These are phyloP conservation scores for Picochlorum sp. DNA, from an alignment of 139 green algal species.

Conservation along the genomic window DNA sequence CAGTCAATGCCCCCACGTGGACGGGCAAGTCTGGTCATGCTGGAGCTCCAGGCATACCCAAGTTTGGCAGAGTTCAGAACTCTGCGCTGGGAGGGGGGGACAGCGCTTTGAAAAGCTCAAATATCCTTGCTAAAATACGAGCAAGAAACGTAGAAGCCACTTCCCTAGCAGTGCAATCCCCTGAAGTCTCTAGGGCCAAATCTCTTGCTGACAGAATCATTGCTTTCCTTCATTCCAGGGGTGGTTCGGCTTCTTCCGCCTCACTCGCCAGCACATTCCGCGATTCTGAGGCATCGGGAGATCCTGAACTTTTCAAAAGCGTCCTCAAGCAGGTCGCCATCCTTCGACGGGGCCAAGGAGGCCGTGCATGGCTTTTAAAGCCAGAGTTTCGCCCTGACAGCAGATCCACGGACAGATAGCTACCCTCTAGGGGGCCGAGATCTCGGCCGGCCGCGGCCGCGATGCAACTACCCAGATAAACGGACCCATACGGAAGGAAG, in stretches of 20 bases:
- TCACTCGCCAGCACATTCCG: no score
- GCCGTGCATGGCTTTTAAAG: no score
- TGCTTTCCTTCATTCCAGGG: slow-evolving; percentile 32
- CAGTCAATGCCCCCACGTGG: slow-evolving; percentile 76
- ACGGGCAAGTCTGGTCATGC: slow-evolving; percentile 62
- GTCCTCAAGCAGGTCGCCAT: slow-evolving; percentile 61
- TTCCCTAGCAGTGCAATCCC: neutral
- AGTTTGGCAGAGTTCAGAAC: neutral
- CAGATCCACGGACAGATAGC: no score
- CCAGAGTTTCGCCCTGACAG: no score
- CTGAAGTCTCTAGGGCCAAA: slow-evolving; percentile 11
- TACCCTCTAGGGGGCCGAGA: no score
- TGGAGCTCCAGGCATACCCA: slow-evolving; percentile 23
- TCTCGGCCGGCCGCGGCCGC: no score
- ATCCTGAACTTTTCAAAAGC: slow-evolving; percentile 51
- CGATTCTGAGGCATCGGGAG: slow-evolving; percentile 27
- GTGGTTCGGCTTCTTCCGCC: slow-evolving; percentile 28
- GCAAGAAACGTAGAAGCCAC: slow-evolving; percentile 18
- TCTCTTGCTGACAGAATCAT: slow-evolving; percentile 34
- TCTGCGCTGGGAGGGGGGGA: slow-evolving; percentile 14
- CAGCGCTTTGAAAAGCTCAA: slow-evolving; percentile 7
- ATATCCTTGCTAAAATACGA: slow-evolving; percentile 41
- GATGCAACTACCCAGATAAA: no score
- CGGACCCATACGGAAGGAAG: no score
- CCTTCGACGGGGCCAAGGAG: no score